Evolutionary conservation across 352 stramenopile genomes (phyloP).

Genomic region (Globisporangium yorkense): DNA sequence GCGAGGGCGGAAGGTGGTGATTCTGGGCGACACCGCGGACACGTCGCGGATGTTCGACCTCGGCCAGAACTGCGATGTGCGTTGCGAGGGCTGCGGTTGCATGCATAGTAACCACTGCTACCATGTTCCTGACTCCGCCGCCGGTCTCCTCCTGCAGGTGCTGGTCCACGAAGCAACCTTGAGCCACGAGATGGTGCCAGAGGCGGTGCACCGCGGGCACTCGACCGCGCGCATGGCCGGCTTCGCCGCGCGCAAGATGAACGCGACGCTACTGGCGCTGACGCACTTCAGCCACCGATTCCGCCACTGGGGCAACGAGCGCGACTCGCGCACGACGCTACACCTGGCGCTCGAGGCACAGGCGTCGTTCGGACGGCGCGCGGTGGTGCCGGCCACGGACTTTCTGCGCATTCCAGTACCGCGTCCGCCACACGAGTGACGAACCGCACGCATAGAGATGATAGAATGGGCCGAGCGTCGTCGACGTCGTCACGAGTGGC

Average conservation of each 20-base stretch:
- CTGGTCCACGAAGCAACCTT: conserved; percentile 85
- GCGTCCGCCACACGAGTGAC: conserved; percentile 25
- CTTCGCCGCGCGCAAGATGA: conserved; percentile 65
- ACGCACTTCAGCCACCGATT: conserved; percentile 88
- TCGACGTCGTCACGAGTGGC: no score
- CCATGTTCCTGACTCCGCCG: neutral
- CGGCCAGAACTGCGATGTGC: conserved; percentile 66
- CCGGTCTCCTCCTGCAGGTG: conserved; percentile 27
- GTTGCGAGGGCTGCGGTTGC: conserved; percentile 3
- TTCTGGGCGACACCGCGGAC: conserved; percentile 72
- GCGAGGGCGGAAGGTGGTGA: conserved; percentile 65
- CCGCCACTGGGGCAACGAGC: conserved; percentile 45
- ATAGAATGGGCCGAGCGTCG: no score
- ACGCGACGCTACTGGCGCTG: conserved; percentile 68
- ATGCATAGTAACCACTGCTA: neutral
- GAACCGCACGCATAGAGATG: neutral
- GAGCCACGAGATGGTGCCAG: conserved; percentile 59
- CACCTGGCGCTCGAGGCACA: conserved; percentile 66
- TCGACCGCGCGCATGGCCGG: conserved; percentile 77
- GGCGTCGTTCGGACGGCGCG: conserved; percentile 50
- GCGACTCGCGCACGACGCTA: conserved; percentile 43
- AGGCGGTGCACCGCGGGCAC: conserved; percentile 69
- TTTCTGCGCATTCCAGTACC: conserved; percentile 80
- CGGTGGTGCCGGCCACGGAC: conserved; percentile 67
- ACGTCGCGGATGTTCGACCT: conserved; percentile 76